Percentiles rank a stretch among this genome's conserved stretches.
Evolutionary conservation across 208 protist species (phyloP).

Genomic region (Zelonia costaricensis): DNA sequence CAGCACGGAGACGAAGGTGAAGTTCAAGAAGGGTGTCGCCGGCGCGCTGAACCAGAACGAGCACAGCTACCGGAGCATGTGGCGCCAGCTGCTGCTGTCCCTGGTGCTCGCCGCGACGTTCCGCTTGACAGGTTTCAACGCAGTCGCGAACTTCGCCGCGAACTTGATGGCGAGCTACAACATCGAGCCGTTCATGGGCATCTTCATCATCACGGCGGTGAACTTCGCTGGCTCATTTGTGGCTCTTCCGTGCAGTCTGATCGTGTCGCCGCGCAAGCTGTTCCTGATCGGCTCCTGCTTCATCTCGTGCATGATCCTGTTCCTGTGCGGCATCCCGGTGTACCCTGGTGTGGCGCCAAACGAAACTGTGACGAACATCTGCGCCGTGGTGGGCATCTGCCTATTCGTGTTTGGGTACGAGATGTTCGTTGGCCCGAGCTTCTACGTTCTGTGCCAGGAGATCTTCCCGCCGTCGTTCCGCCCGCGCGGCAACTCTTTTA

Average conservation of each 20-base stretch:
- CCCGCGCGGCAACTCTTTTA: slow-evolving; percentile 62
- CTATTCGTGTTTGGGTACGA: slow-evolving; percentile 82
- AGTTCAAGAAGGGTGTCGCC: slow-evolving; percentile 10
- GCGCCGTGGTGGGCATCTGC: slow-evolving; percentile 80
- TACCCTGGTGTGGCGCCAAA: slow-evolving; percentile 59
- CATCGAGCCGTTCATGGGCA: slow-evolving; percentile 68
- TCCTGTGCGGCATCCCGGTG: slow-evolving; percentile 84
- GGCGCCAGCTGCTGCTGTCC: slow-evolving; percentile 47
- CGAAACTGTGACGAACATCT: slow-evolving; percentile 46
- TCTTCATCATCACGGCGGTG: slow-evolving; percentile 85
- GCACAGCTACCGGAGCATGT: slow-evolving; percentile 55
- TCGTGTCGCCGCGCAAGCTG: slow-evolving; percentile 74
- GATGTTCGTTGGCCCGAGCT: slow-evolving; percentile 75
- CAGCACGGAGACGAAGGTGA: background rate
- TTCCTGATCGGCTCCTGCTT: slow-evolving; percentile 66
- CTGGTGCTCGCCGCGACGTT: slow-evolving; percentile 58
- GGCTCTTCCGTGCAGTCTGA: slow-evolving; percentile 62
- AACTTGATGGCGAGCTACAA: slow-evolving; percentile 70
- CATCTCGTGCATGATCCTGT: slow-evolving; percentile 66
- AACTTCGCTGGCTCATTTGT: slow-evolving; percentile 83
- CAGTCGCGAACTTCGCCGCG: slow-evolving; percentile 88
- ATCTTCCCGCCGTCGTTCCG: slow-evolving; percentile 85
- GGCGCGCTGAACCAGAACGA: slow-evolving; percentile 36
- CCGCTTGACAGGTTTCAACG: slow-evolving; percentile 88
- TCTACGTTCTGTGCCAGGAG: slow-evolving; percentile 82